Conservation (phyloP, 2,329 filamentous ascomycete species). For the Scleromitrula shiraiana region DNA sequence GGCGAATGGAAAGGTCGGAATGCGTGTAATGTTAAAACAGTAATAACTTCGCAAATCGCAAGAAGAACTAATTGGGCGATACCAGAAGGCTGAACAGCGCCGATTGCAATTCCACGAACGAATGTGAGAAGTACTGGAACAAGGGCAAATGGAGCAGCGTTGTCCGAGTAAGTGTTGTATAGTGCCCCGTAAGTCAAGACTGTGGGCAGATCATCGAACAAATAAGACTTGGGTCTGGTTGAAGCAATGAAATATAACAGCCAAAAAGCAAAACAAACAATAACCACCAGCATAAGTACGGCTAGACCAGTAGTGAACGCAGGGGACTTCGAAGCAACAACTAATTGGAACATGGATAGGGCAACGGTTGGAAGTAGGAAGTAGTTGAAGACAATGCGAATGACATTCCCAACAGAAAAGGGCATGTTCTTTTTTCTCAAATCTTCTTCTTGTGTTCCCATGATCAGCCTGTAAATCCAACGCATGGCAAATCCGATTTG, state of each 20-base stretch:
- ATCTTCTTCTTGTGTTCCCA: constrained; percentile 72
- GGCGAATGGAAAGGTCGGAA: constrained; percentile 85
- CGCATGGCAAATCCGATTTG: constrained; percentile 71
- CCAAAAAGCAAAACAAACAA: constrained; percentile 70
- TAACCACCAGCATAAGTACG: constrained; percentile 61
- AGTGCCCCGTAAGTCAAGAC: constrained; percentile 85
- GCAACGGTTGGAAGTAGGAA: constrained; percentile 82
- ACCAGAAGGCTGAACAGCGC: constrained; percentile 84
- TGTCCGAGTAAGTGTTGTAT: constrained; percentile 96
- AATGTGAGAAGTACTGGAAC: constrained; percentile 80
- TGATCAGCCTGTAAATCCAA: constrained; percentile 67
- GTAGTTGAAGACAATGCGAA: constrained; percentile 87
- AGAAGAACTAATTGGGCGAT: constrained; percentile 89
- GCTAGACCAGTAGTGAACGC: constrained; percentile 67
- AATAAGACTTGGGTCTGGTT: constrained; percentile 72
- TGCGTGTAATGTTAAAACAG: constrained; percentile 77
- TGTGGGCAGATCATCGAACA: constrained; percentile 90
- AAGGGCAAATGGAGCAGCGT: constrained; percentile 81
- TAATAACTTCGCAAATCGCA: constrained; percentile 88
- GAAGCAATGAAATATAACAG: constrained; percentile 72
- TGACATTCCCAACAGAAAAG: constrained; percentile 69
- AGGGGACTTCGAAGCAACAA: constrained; percentile 61
- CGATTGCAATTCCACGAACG: constrained; percentile 80
- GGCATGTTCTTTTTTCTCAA: constrained; percentile 85
- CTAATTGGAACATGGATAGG: constrained; percentile 84